A percentile compares a stretch with the other conserved stretches of the same genome.
phyloP scores from a whole-genome alignment of 78 protist genomes.

The Emiliania huxleyi region DNA sequence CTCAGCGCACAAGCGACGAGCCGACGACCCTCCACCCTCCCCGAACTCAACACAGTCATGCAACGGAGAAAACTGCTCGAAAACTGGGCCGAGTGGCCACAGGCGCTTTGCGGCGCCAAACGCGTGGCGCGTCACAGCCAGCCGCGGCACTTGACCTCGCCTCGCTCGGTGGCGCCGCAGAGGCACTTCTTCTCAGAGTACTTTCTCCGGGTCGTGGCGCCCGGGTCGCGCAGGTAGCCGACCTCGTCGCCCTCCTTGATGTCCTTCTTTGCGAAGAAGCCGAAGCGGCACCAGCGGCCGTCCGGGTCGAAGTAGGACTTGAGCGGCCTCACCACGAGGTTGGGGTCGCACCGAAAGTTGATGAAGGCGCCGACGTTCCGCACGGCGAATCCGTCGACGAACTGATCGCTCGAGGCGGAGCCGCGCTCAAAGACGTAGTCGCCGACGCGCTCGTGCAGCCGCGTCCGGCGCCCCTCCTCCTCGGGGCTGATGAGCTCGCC shows the following conservation, averaged over 20 bases:
- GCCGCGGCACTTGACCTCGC: background rate
- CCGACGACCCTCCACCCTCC: too few relatives aligned
- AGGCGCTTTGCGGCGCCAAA: too few relatives aligned
- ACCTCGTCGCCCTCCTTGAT: background rate
- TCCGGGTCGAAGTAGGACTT: background rate
- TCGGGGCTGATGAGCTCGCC: background rate
- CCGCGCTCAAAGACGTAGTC: background rate
- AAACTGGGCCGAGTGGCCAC: too few relatives aligned
- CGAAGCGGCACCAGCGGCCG: background rate
- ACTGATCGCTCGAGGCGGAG: background rate
- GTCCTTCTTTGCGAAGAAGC: background rate
- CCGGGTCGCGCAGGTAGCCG: background rate
- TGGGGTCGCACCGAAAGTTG: background rate
- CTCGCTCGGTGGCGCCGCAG: background rate
- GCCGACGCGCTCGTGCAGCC: background rate
- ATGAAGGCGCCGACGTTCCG: constrained; percentile 11
- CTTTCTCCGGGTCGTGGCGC: background rate
- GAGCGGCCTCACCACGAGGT: background rate
- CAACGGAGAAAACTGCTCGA: too few relatives aligned
- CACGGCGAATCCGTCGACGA: background rate
- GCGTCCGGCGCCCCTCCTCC: background rate
- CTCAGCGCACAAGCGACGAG: too few relatives aligned
- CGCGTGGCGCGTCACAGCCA: too few relatives aligned
- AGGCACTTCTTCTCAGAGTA: background rate
- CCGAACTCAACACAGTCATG: too few relatives aligned